A percentile compares a stretch with the other conserved stretches of the same genome.
Conservation (phyloP, 2,329 filamentous ascomycete genomes). For the Fusarium incarnatum region DNA sequence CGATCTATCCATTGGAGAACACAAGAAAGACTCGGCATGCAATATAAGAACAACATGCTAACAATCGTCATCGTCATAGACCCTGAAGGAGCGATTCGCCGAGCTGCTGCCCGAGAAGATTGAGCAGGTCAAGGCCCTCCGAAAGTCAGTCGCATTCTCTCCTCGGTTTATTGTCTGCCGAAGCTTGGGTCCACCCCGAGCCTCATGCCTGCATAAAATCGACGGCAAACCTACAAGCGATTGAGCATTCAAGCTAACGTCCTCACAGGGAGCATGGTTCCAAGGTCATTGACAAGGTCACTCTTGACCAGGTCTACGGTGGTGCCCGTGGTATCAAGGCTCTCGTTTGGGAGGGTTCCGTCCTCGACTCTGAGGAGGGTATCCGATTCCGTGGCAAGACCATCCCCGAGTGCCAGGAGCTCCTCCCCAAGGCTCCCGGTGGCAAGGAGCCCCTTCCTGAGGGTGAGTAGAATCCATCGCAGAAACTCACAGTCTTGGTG, state of each 20-base stretch:
- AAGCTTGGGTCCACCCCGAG: conserved; percentile 21
- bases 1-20: neutral
- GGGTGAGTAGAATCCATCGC: conserved; percentile 63
- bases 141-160: conserved; percentile 75
- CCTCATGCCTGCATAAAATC: conserved; percentile 15
- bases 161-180: conserved; percentile 32
- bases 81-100: conserved; percentile 97
- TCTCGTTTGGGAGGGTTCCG: conserved; percentile 98
- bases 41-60: conserved; percentile 5
- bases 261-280: conserved; percentile 83
- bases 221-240: conserved; percentile 11
- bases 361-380: conserved; percentile 98
- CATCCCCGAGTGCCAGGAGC: conserved; percentile 97
- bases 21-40: neutral
- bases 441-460: conserved; percentile 97
- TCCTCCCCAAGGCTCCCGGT: conserved; percentile 96
- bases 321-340: conserved; percentile 99
- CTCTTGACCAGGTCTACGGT: conserved; percentile 98
- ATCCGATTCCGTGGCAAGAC: conserved; percentile 99
- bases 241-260: conserved; percentile 36
- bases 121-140: conserved; percentile 98
- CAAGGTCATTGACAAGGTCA: conserved; percentile 97
- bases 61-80: conserved; percentile 63
- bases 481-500: conserved; percentile 1
- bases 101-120: conserved; percentile 95